Evolutionary conservation across 139 green algal species (phyloP).

Genomic region (Coelastrella sp.): DNA sequence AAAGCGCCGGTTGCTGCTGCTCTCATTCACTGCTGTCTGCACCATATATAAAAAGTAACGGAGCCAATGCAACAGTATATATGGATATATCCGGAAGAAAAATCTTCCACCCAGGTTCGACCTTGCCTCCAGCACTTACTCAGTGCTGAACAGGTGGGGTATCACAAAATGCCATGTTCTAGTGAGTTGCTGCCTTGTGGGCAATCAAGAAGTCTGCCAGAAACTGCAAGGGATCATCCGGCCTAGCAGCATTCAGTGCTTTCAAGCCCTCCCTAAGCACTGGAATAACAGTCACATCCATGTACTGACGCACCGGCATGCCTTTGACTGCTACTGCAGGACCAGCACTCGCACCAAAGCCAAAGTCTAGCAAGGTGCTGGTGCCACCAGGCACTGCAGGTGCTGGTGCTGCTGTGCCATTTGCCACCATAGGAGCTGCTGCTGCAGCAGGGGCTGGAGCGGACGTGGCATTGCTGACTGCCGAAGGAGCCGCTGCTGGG

Average conservation of each 20-base stretch:
- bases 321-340: constrained; percentile 46
- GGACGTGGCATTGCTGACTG: not conserved
- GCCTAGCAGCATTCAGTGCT: constrained; percentile 64
- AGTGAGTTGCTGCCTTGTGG: constrained; percentile 19
- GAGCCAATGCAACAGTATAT: too few species aligned
- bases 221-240: constrained; percentile 72
- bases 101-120: too few species aligned
- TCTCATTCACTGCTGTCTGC: too few species aligned
- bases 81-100: too few species aligned
- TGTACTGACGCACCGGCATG: constrained; percentile 70
- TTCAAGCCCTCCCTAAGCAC: constrained; percentile 70
- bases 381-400: not conserved
- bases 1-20: too few species aligned
- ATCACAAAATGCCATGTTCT: not conserved
- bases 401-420: not conserved
- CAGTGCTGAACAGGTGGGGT: too few species aligned
- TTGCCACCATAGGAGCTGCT: not conserved
- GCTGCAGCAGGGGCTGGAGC: constrained; percentile 4
- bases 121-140: too few species aligned
- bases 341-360: constrained; percentile 42
- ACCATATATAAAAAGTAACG: too few species aligned
- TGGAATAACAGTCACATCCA: constrained; percentile 71
- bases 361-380: constrained; percentile 41
- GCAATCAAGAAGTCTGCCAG: constrained; percentile 69
- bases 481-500: not conserved